Evolutionary conservation across 495 filamentous ascomycete species (phyloP).

Genomic region (Cercophora scortea): DNA sequence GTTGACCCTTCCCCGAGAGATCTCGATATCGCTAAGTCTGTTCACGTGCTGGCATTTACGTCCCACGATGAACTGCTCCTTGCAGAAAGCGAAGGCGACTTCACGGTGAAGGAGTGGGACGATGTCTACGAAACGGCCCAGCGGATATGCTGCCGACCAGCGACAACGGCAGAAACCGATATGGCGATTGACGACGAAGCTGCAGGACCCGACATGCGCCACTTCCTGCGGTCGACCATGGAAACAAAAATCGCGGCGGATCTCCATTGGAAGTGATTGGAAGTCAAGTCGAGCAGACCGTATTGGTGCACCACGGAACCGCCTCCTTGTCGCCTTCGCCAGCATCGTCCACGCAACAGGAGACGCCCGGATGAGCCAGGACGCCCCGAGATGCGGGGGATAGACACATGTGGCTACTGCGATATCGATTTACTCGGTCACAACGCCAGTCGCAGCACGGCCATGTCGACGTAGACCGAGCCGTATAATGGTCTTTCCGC

Average conservation of each 20-base stretch:
- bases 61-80: constrained; percentile 66
- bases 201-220: constrained; percentile 36
- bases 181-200: constrained; percentile 33
- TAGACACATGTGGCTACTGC: background rate
- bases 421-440: background rate
- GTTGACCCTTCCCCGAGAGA: constrained; percentile 49
- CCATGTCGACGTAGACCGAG: background rate
- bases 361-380: background rate
- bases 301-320: too few relatives aligned
- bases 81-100: constrained; percentile 73
- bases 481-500: background rate
- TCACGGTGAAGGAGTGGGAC: constrained; percentile 72
- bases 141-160: constrained; percentile 49
- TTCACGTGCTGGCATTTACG: constrained; percentile 73
- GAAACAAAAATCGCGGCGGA: constrained; percentile 50
- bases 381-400: background rate
- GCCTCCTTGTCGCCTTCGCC: too few relatives aligned
- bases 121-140: constrained; percentile 56
- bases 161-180: constrained; percentile 37
- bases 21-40: constrained; percentile 51
- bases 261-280: constrained; percentile 50
- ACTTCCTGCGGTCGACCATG: constrained; percentile 57
- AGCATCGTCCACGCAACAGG: background rate
- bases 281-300: too few relatives aligned
- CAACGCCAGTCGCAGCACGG: background rate